Conservation (phyloP, 345 rosid genomes). For the Geranium rotundifolium region DNA sequence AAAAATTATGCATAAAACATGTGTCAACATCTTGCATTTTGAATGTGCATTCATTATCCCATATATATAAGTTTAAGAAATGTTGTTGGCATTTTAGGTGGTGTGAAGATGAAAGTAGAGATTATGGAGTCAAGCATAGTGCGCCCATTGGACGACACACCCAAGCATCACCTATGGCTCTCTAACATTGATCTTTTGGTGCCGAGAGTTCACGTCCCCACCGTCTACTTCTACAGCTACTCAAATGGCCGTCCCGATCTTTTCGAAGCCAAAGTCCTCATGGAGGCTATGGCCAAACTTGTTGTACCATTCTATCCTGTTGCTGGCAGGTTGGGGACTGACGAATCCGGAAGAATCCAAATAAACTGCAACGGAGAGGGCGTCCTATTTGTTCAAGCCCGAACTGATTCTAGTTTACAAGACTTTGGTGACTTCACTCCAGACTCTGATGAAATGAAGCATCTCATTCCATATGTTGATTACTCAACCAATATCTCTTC, state of each 20-base stretch:
- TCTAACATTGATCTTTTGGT: slow-evolving; percentile 25
- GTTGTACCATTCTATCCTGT: slow-evolving; percentile 30
- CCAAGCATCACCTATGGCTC: slow-evolving; percentile 17
- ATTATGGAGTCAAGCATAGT: no score
- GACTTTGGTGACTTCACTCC: slow-evolving; percentile 13
- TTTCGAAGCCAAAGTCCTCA: slow-evolving; percentile 8
- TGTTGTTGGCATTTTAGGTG: no score
- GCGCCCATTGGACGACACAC: slow-evolving; percentile 21
- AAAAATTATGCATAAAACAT: no score
- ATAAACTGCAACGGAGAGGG: slow-evolving; percentile 34
- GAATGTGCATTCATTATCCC: no score
- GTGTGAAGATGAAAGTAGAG: neutral
- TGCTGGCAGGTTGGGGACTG: slow-evolving; percentile 30
- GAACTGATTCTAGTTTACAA: slow-evolving; percentile 13
- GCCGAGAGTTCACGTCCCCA: slow-evolving; percentile 13
- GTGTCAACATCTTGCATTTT: no score
- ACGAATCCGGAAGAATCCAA: slow-evolving; percentile 27
- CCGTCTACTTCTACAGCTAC: slow-evolving; percentile 18
- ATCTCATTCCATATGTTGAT: slow-evolving; percentile 21
- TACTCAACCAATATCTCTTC: slow-evolving; percentile 5
- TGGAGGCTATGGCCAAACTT: slow-evolving; percentile 24
- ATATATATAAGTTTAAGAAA: no score
- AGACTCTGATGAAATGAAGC: slow-evolving; percentile 9
- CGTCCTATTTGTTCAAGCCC: slow-evolving; percentile 23
- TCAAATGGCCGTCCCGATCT: neutral